phyloP scores from a whole-genome alignment of 768 basidiomycete species.

The Tricholoma hemisulphureum region DNA sequence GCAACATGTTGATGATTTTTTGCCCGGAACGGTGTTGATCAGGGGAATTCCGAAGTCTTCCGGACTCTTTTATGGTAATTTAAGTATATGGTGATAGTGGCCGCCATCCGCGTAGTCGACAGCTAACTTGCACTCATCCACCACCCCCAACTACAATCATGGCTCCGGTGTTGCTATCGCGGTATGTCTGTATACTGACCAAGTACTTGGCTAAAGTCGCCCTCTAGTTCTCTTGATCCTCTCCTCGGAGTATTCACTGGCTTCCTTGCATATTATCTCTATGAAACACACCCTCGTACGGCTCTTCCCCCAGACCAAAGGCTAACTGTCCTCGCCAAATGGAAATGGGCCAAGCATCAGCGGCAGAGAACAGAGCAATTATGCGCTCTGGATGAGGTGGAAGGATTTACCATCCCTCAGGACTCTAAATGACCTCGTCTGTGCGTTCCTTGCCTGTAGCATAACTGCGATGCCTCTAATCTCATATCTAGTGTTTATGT shows the following conservation, averaged over 20 bases:
- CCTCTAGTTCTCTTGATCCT: conserved; percentile 61
- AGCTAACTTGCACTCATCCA: too few relatives aligned
- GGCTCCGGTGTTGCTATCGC: conserved; percentile 52
- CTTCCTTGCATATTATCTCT: conserved; percentile 72
- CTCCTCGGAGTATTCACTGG: conserved; percentile 78
- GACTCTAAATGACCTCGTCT: background rate
- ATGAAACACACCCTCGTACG: conserved; percentile 78
- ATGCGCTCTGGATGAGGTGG: conserved; percentile 47
- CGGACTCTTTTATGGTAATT: too few relatives aligned
- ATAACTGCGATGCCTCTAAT: background rate
- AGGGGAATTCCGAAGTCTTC: background rate
- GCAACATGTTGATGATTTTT: background rate
- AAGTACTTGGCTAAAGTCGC: conserved; percentile 3
- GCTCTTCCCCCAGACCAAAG: conserved; percentile 55
- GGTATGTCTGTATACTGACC: conserved; percentile 33
- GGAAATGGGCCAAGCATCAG: conserved; percentile 63
- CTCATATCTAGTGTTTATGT: background rate
- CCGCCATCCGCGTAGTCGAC: too few relatives aligned
- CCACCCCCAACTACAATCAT: too few relatives aligned
- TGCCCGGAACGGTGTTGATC: background rate
- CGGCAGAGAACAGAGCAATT: conserved; percentile 25
- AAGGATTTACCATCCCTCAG: background rate
- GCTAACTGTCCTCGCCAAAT: conserved; percentile 52
- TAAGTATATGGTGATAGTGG: too few relatives aligned
- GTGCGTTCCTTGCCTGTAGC: background rate